These are phyloP conservation scores for Citrus glauca DNA, from an alignment of 345 rosid species.

Conservation along the genomic window DNA sequence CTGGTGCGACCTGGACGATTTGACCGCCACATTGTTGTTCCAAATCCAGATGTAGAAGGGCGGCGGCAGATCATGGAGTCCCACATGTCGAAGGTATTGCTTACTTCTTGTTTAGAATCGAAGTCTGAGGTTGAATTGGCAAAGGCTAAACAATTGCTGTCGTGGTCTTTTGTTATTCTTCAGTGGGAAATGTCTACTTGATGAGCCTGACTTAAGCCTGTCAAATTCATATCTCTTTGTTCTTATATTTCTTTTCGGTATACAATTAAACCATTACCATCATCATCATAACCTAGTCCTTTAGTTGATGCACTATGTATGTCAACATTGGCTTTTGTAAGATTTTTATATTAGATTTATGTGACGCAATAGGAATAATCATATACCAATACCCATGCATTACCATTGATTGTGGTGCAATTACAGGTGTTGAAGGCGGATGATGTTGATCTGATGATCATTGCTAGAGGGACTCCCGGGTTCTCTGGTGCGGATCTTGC, in stretches of 20 bases:
- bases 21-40: slow-evolving; percentile 89
- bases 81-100: slow-evolving; percentile 92
- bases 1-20: slow-evolving; percentile 95
- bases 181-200: neutral
- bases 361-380: neutral
- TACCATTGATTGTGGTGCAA: slow-evolving; percentile 5
- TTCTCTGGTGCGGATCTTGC: slow-evolving; percentile 98
- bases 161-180: neutral
- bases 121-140: slow-evolving; percentile 4
- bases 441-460: slow-evolving; percentile 91
- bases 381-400: neutral
- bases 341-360: neutral
- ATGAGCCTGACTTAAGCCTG: neutral
- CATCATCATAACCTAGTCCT: too few species aligned
- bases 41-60: slow-evolving; percentile 97
- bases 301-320: neutral
- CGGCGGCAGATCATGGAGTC: slow-evolving; percentile 91
- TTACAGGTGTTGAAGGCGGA: slow-evolving; percentile 79
- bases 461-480: slow-evolving; percentile 96
- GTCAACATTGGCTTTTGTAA: neutral
- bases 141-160: neutral
- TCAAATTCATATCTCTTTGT: neutral
- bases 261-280: neutral
- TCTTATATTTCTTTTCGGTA: neutral
- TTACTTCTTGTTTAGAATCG: neutral